These are phyloP conservation scores for Spongospora subterranea DNA, from an alignment of 208 protist species.

Conservation along the genomic window DNA sequence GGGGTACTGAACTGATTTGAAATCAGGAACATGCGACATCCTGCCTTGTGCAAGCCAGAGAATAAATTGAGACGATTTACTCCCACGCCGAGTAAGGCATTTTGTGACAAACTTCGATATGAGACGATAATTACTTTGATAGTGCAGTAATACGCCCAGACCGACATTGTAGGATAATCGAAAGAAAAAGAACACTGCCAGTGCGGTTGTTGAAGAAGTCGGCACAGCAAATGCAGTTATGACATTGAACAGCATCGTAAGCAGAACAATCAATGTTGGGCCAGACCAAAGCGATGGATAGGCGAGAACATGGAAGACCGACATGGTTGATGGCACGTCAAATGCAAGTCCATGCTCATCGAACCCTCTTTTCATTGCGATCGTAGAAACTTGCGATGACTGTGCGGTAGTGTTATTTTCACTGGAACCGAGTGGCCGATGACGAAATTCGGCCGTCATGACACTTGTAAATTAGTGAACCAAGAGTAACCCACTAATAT, in stretches of 20 bases:
- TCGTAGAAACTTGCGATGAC: too few species aligned
- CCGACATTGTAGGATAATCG: conserved; percentile 89
- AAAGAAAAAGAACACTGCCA: conserved; percentile 84
- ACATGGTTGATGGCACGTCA: conserved; percentile 4
- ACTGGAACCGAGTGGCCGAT: too few species aligned
- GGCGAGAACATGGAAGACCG: neutral
- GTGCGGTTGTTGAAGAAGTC: neutral
- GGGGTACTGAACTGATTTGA: conserved; percentile 59
- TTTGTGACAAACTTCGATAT: neutral
- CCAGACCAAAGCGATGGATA: conserved; percentile 19
- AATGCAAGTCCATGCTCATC: neutral
- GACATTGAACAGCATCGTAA: conserved; percentile 4
- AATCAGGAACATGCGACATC: conserved; percentile 16
- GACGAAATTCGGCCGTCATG: too few species aligned
- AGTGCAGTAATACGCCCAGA: conserved; percentile 83
- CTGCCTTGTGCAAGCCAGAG: neutral
- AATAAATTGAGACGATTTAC: neutral
- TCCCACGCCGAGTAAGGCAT: neutral
- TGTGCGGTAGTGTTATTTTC: too few species aligned
- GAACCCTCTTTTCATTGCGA: too few species aligned
- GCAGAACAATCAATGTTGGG: neutral
- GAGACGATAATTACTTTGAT: conserved; percentile 78
- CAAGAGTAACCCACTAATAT: too few species aligned
- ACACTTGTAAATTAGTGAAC: too few species aligned
- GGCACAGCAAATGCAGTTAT: neutral